Conservation (phyloP, 2,329 filamentous ascomycete species). For the Penicillium vulpinum region DNA sequence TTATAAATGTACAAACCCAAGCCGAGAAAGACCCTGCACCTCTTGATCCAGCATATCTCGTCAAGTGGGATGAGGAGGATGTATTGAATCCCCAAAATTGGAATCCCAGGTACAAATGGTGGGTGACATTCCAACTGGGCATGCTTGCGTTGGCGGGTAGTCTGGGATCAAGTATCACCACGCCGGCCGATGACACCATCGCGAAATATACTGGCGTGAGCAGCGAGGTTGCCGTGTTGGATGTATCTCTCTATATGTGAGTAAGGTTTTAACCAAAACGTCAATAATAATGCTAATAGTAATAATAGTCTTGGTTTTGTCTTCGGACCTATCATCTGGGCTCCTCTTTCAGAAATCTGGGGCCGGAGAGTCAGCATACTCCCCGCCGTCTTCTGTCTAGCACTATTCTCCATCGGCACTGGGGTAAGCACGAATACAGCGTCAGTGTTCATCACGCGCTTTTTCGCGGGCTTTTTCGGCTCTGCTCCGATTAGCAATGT, state of each 20-base stretch:
- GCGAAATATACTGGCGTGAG: slow-evolving; percentile 46
- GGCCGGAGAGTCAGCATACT: slow-evolving; percentile 50
- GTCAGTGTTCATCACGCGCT: slow-evolving; percentile 43
- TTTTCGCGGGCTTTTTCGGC: slow-evolving; percentile 49
- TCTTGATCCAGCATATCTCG: slow-evolving; percentile 12
- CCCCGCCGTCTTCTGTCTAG: slow-evolving; percentile 45
- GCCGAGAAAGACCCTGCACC: neutral
- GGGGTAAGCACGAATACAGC: slow-evolving; percentile 41
- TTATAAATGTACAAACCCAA: neutral
- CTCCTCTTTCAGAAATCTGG: slow-evolving; percentile 48
- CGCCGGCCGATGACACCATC: slow-evolving; percentile 49
- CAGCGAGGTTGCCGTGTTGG: slow-evolving; percentile 47
- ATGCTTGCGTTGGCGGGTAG: slow-evolving; percentile 54
- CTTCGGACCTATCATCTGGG: slow-evolving; percentile 44
- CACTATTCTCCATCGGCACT: slow-evolving; percentile 49
- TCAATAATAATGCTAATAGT: neutral
- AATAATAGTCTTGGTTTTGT: slow-evolving; percentile 14
- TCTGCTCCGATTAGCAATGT: slow-evolving; percentile 48
- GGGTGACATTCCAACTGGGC: slow-evolving; percentile 52
- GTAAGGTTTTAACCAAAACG: neutral
- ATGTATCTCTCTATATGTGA: slow-evolving; percentile 47
- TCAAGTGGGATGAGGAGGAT: slow-evolving; percentile 16
- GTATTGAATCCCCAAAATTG: slow-evolving; percentile 51
- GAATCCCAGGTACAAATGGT: slow-evolving; percentile 45
- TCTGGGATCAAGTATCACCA: slow-evolving; percentile 53